A percentile compares a stretch with the other conserved stretches of the same genome.
These are phyloP conservation scores for Rhododendron simsii DNA, from an alignment of 148 eudicot species.

Conservation along the genomic window DNA sequence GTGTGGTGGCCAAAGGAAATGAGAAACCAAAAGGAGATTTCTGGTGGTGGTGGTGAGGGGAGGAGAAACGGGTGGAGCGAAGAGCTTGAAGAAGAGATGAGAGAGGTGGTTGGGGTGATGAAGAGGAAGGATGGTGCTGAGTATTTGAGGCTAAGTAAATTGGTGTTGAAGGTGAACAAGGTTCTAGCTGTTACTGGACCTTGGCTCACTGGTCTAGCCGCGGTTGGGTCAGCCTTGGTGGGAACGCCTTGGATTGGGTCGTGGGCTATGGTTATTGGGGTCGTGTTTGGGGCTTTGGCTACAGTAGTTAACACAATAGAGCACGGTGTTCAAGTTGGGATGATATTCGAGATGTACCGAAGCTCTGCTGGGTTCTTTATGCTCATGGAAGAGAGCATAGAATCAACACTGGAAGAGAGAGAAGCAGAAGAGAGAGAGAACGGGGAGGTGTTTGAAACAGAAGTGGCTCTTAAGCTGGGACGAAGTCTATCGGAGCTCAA, in stretches of 20 bases:
- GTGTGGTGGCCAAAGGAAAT: slow-evolving; percentile 12
- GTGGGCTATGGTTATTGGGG: slow-evolving; percentile 8
- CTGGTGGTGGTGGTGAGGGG: not conserved
- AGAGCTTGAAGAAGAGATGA: slow-evolving; percentile 14
- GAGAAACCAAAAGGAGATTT: not conserved
- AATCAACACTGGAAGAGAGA: not conserved
- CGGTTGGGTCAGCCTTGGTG: not conserved
- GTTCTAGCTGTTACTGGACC: slow-evolving; percentile 9
- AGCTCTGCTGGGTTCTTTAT: slow-evolving; percentile 6
- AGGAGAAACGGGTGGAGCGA: slow-evolving; percentile 8
- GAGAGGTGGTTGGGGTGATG: not conserved
- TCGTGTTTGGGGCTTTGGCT: slow-evolving; percentile 2
- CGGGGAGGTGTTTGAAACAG: slow-evolving; percentile 9
- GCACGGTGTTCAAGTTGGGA: slow-evolving; percentile 14
- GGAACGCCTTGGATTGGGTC: not conserved
- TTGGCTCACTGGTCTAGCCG: slow-evolving; percentile 5
- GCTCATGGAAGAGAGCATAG: slow-evolving; percentile 16
- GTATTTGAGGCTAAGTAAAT: slow-evolving; percentile 13
- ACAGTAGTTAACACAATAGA: slow-evolving; percentile 9
- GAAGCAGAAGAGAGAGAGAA: slow-evolving; percentile 2
- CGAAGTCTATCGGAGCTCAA: slow-evolving; percentile 6
- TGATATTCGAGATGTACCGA: slow-evolving; percentile 15
- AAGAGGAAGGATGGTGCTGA: slow-evolving; percentile 8
- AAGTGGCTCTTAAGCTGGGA: slow-evolving; percentile 12
- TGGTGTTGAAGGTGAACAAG: slow-evolving; percentile 13